Percentiles rank a stretch among this genome's conserved stretches.
Conservation (phyloP, 176 grass and related monocot species). For the Lolium multiflorum region DNA sequence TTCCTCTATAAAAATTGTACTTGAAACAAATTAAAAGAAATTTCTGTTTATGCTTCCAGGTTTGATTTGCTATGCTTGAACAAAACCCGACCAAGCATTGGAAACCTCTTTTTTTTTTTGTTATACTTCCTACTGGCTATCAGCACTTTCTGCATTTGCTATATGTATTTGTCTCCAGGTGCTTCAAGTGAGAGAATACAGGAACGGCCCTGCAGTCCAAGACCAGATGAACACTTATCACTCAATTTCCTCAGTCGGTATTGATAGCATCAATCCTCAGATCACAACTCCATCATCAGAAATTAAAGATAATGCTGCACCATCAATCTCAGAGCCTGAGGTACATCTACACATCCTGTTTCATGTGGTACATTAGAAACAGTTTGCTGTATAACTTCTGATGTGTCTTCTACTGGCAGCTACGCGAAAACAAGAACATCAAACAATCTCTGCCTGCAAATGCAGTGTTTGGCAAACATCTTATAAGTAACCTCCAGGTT, state of each 20-base stretch:
- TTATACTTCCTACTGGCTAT: too few relatives aligned
- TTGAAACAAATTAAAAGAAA: too few relatives aligned
- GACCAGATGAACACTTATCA: slow-evolving; percentile 36
- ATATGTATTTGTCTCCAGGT: neutral
- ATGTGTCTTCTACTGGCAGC: slow-evolving; percentile 45
- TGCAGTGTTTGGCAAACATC: slow-evolving; percentile 46
- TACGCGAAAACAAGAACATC: slow-evolving; percentile 46
- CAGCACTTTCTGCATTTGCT: too few relatives aligned
- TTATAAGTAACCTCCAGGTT: slow-evolving; percentile 81
- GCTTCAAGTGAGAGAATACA: slow-evolving; percentile 51
- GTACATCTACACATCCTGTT: slow-evolving; percentile 41
- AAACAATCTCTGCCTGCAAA: slow-evolving; percentile 44
- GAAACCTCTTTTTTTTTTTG: too few relatives aligned
- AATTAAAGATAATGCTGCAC: slow-evolving; percentile 31
- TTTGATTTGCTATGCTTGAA: too few relatives aligned
- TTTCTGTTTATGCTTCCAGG: too few relatives aligned
- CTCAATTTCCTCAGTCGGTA: slow-evolving; percentile 54
- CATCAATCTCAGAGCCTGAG: slow-evolving; percentile 47
- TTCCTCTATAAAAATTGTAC: too few relatives aligned
- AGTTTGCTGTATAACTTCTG: neutral
- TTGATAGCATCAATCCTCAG: slow-evolving; percentile 35
- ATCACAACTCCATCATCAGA: slow-evolving; percentile 44
- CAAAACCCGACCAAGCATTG: too few relatives aligned
- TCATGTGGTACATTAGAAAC: slow-evolving; percentile 33
- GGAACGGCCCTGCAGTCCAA: slow-evolving; percentile 35